Percentiles rank a stretch among this genome's conserved stretches.
These are phyloP conservation scores for Saturnispora quitensis DNA, from an alignment of 805 yeast genomes.

Conservation along the genomic window DNA sequence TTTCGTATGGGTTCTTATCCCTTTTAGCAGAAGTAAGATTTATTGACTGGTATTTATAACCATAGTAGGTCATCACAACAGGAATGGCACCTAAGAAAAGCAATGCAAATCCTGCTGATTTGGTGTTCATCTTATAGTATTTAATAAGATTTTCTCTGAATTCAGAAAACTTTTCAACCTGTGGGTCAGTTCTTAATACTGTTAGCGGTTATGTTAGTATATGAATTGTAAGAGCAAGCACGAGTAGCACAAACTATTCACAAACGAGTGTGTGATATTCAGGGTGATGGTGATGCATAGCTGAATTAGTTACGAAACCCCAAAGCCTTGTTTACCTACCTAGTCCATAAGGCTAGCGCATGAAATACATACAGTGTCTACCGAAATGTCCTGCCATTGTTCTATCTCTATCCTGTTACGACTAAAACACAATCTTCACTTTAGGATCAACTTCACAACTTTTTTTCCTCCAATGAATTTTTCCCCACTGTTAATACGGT, in stretches of 20 bases:
- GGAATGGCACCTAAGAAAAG: constrained; percentile 27
- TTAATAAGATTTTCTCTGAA: constrained; percentile 26
- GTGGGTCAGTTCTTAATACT: constrained; percentile 27
- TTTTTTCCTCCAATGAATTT: background rate
- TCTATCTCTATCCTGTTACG: background rate
- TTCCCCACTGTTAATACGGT: background rate
- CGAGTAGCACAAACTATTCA: background rate
- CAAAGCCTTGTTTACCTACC: background rate
- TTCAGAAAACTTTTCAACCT: constrained; percentile 24
- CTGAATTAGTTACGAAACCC: background rate
- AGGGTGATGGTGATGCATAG: background rate
- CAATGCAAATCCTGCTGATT: constrained; percentile 22
- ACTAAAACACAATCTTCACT: background rate
- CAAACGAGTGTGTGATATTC: too few species aligned
- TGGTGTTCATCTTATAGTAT: constrained; percentile 25
- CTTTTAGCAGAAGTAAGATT: constrained; percentile 24
- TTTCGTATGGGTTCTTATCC: constrained; percentile 21
- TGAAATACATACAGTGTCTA: constrained; percentile 25
- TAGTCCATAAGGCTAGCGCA: background rate
- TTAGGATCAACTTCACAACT: background rate
- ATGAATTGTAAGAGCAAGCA: background rate
- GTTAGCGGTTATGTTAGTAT: constrained; percentile 3
- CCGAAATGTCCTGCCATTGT: constrained; percentile 27
- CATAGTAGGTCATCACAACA: constrained; percentile 24
- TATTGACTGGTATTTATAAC: constrained; percentile 25